phyloP scores from a whole-genome alignment of 179 eudicot species.

The Vitellaria paradoxa region DNA sequence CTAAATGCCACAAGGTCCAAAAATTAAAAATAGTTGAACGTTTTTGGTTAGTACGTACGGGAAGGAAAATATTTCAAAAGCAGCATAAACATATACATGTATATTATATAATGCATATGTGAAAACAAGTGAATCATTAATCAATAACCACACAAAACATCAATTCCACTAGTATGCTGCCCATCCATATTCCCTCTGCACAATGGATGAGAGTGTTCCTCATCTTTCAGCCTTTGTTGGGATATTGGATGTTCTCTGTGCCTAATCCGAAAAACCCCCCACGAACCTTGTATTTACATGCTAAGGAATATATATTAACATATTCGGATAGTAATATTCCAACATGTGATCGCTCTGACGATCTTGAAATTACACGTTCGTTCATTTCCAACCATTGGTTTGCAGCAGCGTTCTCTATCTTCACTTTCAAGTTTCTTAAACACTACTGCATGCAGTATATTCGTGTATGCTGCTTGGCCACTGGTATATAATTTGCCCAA shows the following conservation, averaged over 20 bases:
- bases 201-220: background rate
- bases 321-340: background rate
- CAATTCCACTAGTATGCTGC: background rate
- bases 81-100: too few relatives aligned
- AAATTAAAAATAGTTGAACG: too few relatives aligned
- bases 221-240: background rate
- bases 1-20: too few relatives aligned
- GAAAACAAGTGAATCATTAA: background rate
- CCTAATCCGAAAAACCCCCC: background rate
- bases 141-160: background rate
- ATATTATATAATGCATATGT: background rate
- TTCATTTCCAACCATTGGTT: background rate
- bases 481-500: too few relatives aligned
- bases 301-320: background rate
- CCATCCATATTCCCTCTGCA: background rate
- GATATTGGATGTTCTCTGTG: background rate
- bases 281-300: background rate
- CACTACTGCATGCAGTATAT: too few relatives aligned
- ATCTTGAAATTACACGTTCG: background rate
- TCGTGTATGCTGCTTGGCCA: too few relatives aligned
- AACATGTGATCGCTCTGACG: background rate
- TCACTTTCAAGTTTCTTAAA: background rate
- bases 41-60: too few relatives aligned
- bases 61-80: too few relatives aligned
- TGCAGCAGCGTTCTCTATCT: background rate